Percentiles rank a stretch among this genome's conserved stretches.
Conservation (phyloP, 495 filamentous ascomycete species). For the Darksidea phi region DNA sequence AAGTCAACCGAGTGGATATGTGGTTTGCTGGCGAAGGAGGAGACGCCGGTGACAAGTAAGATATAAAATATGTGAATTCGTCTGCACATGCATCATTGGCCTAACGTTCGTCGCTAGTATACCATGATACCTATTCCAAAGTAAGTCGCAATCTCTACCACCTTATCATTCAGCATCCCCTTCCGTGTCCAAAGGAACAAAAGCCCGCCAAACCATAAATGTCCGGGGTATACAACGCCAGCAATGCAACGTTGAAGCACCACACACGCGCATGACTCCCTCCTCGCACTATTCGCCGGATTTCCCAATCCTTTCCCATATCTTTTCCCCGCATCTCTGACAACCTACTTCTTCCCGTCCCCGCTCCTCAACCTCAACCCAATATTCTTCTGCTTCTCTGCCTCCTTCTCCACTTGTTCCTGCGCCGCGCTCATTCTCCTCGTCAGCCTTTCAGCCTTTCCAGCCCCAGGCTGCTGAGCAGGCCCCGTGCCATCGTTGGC, state of each 20-base stretch:
- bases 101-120: too few species aligned
- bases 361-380: slow-evolving; percentile 4
- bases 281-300: background rate
- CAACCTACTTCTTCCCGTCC: background rate
- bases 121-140: background rate
- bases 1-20: slow-evolving; percentile 53
- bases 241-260: background rate
- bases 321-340: background rate
- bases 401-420: background rate
- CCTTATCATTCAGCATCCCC: background rate
- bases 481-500: background rate
- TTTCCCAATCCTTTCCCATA: background rate
- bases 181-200: too few species aligned
- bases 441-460: background rate
- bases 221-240: background rate
- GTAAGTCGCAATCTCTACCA: background rate
- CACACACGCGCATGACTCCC: background rate
- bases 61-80: slow-evolving; percentile 29
- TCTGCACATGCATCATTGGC: too few species aligned
- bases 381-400: slow-evolving; percentile 7
- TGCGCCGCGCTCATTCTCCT: background rate
- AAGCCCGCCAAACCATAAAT: too few species aligned
- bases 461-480: background rate
- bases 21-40: slow-evolving; percentile 29
- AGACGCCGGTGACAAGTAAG: slow-evolving; percentile 12